These are phyloP conservation scores for Pythium guiyangense DNA, from an alignment of 352 stramenopile genomes.

Conservation along the genomic window DNA sequence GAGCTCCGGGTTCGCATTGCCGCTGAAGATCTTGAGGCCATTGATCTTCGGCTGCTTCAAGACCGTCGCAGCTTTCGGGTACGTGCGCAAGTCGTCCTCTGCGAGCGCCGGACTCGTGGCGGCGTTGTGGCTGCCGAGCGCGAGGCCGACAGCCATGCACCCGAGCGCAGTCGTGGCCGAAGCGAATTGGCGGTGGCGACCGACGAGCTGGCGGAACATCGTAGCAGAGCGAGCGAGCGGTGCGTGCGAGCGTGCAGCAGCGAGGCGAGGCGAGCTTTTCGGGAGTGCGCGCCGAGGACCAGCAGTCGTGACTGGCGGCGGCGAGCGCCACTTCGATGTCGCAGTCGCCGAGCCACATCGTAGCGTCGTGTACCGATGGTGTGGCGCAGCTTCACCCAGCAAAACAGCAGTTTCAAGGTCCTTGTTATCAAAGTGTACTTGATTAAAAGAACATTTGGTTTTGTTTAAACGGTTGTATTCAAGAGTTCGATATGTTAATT, in stretches of 20 bases:
- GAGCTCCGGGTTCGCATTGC: slow-evolving; percentile 97
- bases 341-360: neutral
- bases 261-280: slow-evolving; percentile 5
- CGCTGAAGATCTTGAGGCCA: slow-evolving; percentile 97
- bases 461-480: neutral
- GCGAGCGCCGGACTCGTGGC: slow-evolving; percentile 31
- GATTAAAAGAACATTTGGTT: neutral
- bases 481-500: too few relatives aligned
- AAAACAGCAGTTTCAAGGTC: neutral
- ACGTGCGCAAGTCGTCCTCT: slow-evolving; percentile 39
- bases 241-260: neutral
- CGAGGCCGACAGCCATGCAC: slow-evolving; percentile 35
- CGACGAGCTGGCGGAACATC: slow-evolving; percentile 75
- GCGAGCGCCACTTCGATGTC: slow-evolving; percentile 9
- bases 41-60: slow-evolving; percentile 89
- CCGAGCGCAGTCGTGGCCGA: slow-evolving; percentile 44
- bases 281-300: neutral
- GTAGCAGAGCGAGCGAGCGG: neutral
- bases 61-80: slow-evolving; percentile 49
- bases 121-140: slow-evolving; percentile 31
- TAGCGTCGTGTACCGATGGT: slow-evolving; percentile 1
- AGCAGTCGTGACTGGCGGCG: neutral
- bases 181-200: slow-evolving; percentile 43
- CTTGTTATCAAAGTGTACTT: neutral
- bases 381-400: slow-evolving; percentile 1